Percentiles rank a stretch among this genome's conserved stretches.
Conservation (phyloP, 2,329 filamentous ascomycete species). For the Rasamsonia emersonii region DNA sequence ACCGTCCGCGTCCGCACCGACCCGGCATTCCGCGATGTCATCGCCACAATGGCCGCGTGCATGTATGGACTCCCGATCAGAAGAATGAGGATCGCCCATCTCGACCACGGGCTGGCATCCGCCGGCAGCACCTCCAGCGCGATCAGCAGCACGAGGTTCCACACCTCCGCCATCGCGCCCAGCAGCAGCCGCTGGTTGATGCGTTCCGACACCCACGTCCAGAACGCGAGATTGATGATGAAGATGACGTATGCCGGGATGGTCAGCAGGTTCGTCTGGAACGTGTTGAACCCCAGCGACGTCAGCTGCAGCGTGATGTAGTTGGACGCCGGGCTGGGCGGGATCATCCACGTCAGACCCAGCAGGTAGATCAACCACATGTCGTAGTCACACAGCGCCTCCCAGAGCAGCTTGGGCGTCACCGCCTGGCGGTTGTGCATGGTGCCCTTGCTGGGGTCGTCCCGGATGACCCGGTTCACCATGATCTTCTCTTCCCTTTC, state of each 20-base stretch:
- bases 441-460: slow-evolving; percentile 49
- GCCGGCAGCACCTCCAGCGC: slow-evolving; percentile 43
- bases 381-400: slow-evolving; percentile 46
- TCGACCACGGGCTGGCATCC: slow-evolving; percentile 42
- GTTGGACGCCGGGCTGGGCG: slow-evolving; percentile 24
- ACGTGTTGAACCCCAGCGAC: slow-evolving; percentile 49
- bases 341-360: slow-evolving; percentile 37
- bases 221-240: slow-evolving; percentile 47
- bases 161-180: slow-evolving; percentile 45
- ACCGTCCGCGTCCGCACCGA: slow-evolving; percentile 36
- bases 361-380: slow-evolving; percentile 50
- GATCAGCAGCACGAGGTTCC: slow-evolving; percentile 45
- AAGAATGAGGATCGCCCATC: slow-evolving; percentile 45
- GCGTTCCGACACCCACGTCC: slow-evolving; percentile 47
- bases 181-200: slow-evolving; percentile 49
- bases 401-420: slow-evolving; percentile 39
- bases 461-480: slow-evolving; percentile 53
- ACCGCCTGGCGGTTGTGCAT: slow-evolving; percentile 55
- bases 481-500: slow-evolving; percentile 62
- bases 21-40: slow-evolving; percentile 36
- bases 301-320: slow-evolving; percentile 38
- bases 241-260: slow-evolving; percentile 51
- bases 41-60: slow-evolving; percentile 45
- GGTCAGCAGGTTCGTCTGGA: slow-evolving; percentile 55
- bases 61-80: slow-evolving; percentile 51